Evolutionary conservation across 164 flowering plant genomes (phyloP), one percentile per base, ranked within the genome.

Genomic region (Paratinospora sagittata): DNA sequence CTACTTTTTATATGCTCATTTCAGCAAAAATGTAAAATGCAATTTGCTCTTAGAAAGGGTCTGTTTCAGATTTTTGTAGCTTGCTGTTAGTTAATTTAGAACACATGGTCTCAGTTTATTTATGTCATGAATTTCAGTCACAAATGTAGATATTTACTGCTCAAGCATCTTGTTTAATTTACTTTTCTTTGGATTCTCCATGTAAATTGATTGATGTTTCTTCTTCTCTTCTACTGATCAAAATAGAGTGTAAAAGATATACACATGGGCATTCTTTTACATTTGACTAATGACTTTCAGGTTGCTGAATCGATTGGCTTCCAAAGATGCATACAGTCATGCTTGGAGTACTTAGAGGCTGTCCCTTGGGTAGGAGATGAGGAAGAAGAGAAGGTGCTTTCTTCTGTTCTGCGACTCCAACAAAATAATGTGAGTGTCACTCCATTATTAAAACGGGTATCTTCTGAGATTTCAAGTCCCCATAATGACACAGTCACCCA

Each of bases 291-390:
- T 77, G n/a, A 17, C 76, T 68, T 68, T 76, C 80, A 96, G 99
- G 91, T 90, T 73, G 92, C 97, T 8, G 97, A 93, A 74, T 47
- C 72, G 33, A 85, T 96, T 73, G 88, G 92, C 13, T 96, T 89
- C 78, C 77, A 70, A 36, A 75, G 84, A 45, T 90, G 98, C 83
- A 82, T 93, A 14, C 78, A 81, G 36, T 84, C 93, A 43, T 93
- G 99, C 75, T 81, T 96, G 76, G 95, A 91, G 67, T 93, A 89
- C 81, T 82, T 96, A 76, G 99, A 96, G 84, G 98, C 98, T 49
- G 99, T 83, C 43, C 99, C 99, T 11, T 96, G 99, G 98, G 88
- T 89, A 60, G 99, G 96, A 64, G 97, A 92, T 63, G 98, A 73
- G 61, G 75, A 95, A 78, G 97, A 95, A 84, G 98, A 93, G 67